Conservation (phyloP, 257 asterid genomes). For the Scutellaria baicalensis region DNA sequence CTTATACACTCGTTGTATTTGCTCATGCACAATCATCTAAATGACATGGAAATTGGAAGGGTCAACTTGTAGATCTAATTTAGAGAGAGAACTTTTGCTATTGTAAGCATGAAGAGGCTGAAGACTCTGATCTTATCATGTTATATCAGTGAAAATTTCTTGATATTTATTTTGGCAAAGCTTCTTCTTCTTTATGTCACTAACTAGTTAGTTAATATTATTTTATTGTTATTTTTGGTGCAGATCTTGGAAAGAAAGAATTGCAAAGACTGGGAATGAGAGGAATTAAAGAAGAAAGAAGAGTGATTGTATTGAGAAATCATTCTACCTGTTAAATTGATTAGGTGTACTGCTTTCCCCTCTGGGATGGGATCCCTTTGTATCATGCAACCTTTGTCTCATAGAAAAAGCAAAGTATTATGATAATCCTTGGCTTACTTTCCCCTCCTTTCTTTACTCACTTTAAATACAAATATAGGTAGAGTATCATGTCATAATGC, state of each 20-base stretch:
- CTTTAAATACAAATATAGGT: conserved; percentile 31
- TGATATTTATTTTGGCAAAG: no score
- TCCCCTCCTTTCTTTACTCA: background rate
- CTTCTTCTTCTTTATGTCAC: no score
- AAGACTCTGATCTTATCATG: no score
- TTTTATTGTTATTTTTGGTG: background rate
- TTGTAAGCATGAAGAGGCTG: no score
- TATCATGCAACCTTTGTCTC: conserved; percentile 45
- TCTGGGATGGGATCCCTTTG: conserved; percentile 41
- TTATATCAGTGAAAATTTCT: no score
- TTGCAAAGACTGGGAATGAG: conserved; percentile 6
- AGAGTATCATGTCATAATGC: conserved; percentile 7
- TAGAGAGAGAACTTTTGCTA: no score
- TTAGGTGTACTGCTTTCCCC: conserved; percentile 18
- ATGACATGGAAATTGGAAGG: background rate
- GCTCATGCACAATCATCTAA: background rate
- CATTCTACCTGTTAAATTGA: conserved; percentile 23
- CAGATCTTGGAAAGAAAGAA: conserved; percentile 23
- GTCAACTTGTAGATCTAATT: background rate
- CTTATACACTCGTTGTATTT: background rate
- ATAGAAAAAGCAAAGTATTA: conserved; percentile 28
- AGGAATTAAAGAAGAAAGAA: conserved; percentile 7
- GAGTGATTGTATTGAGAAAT: conserved; percentile 39
- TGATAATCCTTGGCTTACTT: conserved; percentile 11
- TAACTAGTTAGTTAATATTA: no score